Evolutionary conservation across 106 monocot species (phyloP).

Genomic region (Hemerocallis citrina): DNA sequence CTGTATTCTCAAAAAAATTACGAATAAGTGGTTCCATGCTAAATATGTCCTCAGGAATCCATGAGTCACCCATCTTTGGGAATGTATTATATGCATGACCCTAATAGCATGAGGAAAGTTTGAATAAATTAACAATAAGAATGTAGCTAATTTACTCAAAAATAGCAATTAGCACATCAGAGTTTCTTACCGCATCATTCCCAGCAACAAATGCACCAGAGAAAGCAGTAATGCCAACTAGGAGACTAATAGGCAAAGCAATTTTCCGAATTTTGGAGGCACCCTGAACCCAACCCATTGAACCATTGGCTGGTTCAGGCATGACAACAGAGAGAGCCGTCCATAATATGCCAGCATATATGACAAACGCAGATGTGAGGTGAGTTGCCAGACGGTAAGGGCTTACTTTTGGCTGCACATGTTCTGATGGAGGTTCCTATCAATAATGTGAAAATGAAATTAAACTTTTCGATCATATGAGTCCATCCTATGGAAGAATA

Average conservation of each 20-base stretch:
- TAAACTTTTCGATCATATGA: not conserved
- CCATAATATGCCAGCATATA: constrained; percentile 92
- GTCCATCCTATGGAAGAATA: not conserved
- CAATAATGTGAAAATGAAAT: not conserved
- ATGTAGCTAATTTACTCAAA: not conserved
- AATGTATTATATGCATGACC: constrained; percentile 98
- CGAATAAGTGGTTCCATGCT: constrained; percentile 72
- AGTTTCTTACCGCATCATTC: constrained; percentile 84
- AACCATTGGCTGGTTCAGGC: constrained; percentile 84
- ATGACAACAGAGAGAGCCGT: constrained; percentile 91
- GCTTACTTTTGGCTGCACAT: constrained; percentile 97
- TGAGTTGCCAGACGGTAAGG: constrained; percentile 93
- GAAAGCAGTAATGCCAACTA: constrained; percentile 85
- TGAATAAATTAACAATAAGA: not conserved
- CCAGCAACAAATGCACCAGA: constrained; percentile 99
- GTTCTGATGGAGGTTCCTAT: constrained; percentile 90
- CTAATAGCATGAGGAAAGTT: constrained; percentile 18
- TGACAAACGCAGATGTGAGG: constrained; percentile 90
- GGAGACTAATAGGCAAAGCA: constrained; percentile 55
- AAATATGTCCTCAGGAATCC: constrained; percentile 90
- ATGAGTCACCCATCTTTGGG: constrained; percentile 97
- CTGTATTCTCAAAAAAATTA: constrained; percentile 97
- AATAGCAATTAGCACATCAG: not conserved
- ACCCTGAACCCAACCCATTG: constrained; percentile 61
- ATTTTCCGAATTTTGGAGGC: constrained; percentile 68